These are phyloP conservation scores for Ophiostoma quercus DNA, from an alignment of 2,329 filamentous ascomycete genomes.

Conservation along the genomic window DNA sequence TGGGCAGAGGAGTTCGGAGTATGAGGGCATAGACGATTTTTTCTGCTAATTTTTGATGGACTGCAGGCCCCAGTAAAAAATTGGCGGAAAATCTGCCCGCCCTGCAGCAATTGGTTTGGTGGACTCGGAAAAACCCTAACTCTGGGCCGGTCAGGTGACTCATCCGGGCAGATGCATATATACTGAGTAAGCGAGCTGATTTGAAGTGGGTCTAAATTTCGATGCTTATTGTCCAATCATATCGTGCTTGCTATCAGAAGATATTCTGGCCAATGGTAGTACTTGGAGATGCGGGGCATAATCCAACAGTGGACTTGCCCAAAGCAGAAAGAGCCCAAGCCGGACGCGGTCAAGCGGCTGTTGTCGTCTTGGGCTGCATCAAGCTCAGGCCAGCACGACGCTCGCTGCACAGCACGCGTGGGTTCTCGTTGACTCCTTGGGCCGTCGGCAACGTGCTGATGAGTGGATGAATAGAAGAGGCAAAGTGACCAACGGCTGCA, in stretches of 20 bases:
- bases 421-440: constrained; percentile 5
- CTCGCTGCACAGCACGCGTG: not conserved
- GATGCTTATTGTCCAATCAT: not conserved
- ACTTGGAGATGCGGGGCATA: not conserved
- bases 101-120: constrained; percentile 4
- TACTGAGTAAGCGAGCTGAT: not conserved
- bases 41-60: constrained; percentile 16
- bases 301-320: not conserved
- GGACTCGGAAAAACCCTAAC: constrained; percentile 15
- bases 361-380: constrained; percentile 3
- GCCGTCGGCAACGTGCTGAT: not conserved
- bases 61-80: constrained; percentile 17
- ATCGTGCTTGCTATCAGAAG: not conserved
- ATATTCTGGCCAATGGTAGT: not conserved
- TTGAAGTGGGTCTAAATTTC: not conserved
- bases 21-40: constrained; percentile 15
- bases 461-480: not conserved
- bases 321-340: not conserved
- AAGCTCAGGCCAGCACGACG: not conserved
- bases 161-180: not conserved
- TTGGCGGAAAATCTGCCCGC: constrained; percentile 8
- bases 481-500: not conserved
- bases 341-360: constrained; percentile 16
- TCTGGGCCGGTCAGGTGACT: not conserved
- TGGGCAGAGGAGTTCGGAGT: constrained; percentile 14